Evolutionary conservation across 179 eudicot species (phyloP), one percentile per base, ranked within the genome.

Genomic region (Beta macrorhiza): DNA sequence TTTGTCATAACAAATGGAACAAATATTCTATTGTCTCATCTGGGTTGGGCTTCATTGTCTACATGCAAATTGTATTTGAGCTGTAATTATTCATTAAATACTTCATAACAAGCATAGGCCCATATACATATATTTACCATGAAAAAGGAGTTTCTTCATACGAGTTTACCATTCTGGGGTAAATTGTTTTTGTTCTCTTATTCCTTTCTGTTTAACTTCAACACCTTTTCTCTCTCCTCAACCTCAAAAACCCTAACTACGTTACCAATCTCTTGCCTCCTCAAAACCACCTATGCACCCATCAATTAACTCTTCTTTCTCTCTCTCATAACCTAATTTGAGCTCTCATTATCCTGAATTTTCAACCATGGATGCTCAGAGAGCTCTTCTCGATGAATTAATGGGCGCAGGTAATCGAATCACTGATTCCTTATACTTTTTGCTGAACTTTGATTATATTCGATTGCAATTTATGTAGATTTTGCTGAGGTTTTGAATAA

Each of bases 381-480:
- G 99, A 86, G 99, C 99, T 86, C 90, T 96, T 82, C 94, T 96
- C 61, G 99, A 96, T 69, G 99, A 94, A 90, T 97, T 96, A 78
- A 94, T 96, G 98, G 99, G 99, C 67, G 79, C 99, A 89, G 99
- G 99, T 93, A 82, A 25, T 59, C 52, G 8, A 52, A 49, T 19
- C 20, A 20, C 19, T 19, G 2, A 4, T 49, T 32, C 15, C 6
- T 15, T 62, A 25, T 25, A 6, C 7, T 17, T 76, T 75, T 32
- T 51, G 42, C 15, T 29, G 12, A 14, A 62, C 20, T 71, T 7
- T 15, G 5, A 20, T 73, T 22, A 7, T 6, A 51, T 52, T 15
- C 8, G 14, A 74, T 16, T 15, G 47, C 77, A 11, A 53, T 74
- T 44, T 9, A 16, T 57, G 47, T 53, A 9, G 8, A 17, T 56